phyloP scores from a whole-genome alignment of 1,284 basidiomycete species.

The Earliella scabrosa region DNA sequence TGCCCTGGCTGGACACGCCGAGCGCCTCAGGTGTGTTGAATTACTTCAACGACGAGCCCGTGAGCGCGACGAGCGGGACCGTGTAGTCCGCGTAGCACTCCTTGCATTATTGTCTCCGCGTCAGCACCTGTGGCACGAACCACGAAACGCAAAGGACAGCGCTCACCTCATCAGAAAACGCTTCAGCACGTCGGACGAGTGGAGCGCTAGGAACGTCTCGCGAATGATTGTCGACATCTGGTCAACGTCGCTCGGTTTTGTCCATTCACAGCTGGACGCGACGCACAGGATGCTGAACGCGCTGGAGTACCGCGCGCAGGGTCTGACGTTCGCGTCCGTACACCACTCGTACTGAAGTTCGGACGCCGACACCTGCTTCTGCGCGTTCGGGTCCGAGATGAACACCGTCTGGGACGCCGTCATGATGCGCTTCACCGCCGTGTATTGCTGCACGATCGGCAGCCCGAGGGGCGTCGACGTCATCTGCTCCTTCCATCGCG shows the following conservation, averaged over 20 bases:
- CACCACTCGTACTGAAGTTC: conserved; percentile 97
- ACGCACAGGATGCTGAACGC: conserved; percentile 83
- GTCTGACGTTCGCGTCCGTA: conserved; percentile 99
- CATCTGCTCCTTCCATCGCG: conserved; percentile 88
- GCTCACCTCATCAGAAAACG: conserved; percentile 63
- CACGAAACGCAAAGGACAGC: not conserved
- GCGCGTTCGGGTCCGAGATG: conserved; percentile 88
- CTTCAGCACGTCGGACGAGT: conserved; percentile 84
- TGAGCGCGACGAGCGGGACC: conserved; percentile 66
- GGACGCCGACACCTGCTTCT: conserved; percentile 96
- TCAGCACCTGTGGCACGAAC: not conserved
- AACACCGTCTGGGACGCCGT: conserved; percentile 92
- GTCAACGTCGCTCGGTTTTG: conserved; percentile 89
- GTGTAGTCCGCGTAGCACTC: conserved; percentile 80
- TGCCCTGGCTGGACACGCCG: conserved; percentile 8
- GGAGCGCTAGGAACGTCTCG: conserved; percentile 92
- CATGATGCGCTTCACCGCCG: conserved; percentile 82
- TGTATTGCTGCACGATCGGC: conserved; percentile 96
- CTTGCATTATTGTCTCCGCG: conserved; percentile 57
- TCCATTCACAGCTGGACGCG: conserved; percentile 99
- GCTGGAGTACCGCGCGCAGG: conserved; percentile 91
- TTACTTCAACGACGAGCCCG: conserved; percentile 40
- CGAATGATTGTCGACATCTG: conserved; percentile 91
- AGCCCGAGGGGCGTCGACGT: conserved; percentile 91
- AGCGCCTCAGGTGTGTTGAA: conserved; percentile 31